Conservation (phyloP, 2,329 filamentous ascomycete species). For the Penicillium freii region DNA sequence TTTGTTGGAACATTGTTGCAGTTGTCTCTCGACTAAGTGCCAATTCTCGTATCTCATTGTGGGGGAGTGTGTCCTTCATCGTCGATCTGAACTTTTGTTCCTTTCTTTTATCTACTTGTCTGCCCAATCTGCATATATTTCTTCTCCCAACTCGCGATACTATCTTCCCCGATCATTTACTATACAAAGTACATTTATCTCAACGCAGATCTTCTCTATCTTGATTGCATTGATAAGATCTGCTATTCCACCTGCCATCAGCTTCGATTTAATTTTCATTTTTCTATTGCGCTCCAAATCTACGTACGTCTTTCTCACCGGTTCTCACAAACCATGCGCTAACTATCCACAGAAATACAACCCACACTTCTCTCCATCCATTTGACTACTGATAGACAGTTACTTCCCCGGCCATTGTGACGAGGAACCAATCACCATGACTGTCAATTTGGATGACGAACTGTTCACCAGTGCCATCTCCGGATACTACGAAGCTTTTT, state of each 20-base stretch:
- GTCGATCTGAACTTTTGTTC: slow-evolving; percentile 16
- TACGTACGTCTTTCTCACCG: not conserved
- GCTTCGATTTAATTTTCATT: not conserved
- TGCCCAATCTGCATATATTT: slow-evolving; percentile 17
- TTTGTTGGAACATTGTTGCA: not conserved
- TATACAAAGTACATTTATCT: not conserved
- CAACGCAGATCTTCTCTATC: not conserved
- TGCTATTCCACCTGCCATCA: not conserved
- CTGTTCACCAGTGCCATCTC: slow-evolving; percentile 43
- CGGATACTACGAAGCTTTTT: slow-evolving; percentile 44
- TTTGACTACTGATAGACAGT: slow-evolving; percentile 37
- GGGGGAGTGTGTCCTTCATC: slow-evolving; percentile 5
- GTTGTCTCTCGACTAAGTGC: not conserved
- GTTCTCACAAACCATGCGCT: not conserved
- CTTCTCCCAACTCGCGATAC: slow-evolving; percentile 10
- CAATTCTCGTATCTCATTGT: slow-evolving; percentile 14
- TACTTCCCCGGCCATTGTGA: slow-evolving; percentile 15
- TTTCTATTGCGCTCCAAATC: not conserved
- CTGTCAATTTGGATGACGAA: slow-evolving; percentile 39
- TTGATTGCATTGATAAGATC: slow-evolving; percentile 1
- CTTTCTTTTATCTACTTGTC: slow-evolving; percentile 9
- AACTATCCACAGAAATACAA: slow-evolving; percentile 3
- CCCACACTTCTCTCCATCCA: slow-evolving; percentile 5
- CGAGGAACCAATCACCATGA: slow-evolving; percentile 30
- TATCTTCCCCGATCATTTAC: not conserved